A percentile compares a stretch with the other conserved stretches of the same genome.
phyloP scores from a whole-genome alignment of 2,329 filamentous ascomycete species.

The Alternaria ventricosa region DNA sequence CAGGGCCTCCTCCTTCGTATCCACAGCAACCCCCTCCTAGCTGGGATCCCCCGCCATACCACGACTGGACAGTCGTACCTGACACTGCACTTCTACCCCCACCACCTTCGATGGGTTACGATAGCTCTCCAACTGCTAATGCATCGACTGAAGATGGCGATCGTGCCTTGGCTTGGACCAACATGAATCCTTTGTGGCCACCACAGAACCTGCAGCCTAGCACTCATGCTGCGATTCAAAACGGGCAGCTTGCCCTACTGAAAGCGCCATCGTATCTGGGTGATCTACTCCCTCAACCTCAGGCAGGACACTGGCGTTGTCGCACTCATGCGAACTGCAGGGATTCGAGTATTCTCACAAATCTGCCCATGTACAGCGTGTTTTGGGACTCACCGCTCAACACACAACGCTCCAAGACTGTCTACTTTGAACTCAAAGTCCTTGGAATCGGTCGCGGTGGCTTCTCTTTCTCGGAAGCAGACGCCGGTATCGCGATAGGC shows the following conservation, averaged over 20 bases:
- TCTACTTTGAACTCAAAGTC: constrained; percentile 76
- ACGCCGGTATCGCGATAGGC: constrained; percentile 70
- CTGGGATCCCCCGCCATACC: constrained; percentile 62
- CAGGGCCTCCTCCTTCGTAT: constrained; percentile 35
- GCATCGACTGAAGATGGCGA: constrained; percentile 69
- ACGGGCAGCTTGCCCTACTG: constrained; percentile 57
- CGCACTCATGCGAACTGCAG: constrained; percentile 52
- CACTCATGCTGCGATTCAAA: constrained; percentile 57
- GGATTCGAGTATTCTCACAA: constrained; percentile 71
- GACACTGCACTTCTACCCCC: constrained; percentile 76
- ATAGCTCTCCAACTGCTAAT: constrained; percentile 72
- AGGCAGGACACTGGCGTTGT: constrained; percentile 52
- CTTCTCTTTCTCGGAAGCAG: constrained; percentile 45
- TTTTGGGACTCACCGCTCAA: constrained; percentile 65
- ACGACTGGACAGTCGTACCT: constrained; percentile 76
- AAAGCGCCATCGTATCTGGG: constrained; percentile 41
- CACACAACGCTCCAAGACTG: constrained; percentile 59
- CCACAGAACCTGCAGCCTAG: constrained; percentile 60
- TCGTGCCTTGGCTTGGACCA: constrained; percentile 71
- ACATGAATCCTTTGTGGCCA: constrained; percentile 62
- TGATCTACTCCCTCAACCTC: constrained; percentile 55
- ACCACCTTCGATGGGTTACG: constrained; percentile 71
- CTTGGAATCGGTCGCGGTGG: constrained; percentile 49
- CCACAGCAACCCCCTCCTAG: constrained; percentile 44
- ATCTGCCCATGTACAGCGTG: constrained; percentile 71